phyloP scores from a whole-genome alignment of 805 yeast genomes.

The Kuraishia borneana region DNA sequence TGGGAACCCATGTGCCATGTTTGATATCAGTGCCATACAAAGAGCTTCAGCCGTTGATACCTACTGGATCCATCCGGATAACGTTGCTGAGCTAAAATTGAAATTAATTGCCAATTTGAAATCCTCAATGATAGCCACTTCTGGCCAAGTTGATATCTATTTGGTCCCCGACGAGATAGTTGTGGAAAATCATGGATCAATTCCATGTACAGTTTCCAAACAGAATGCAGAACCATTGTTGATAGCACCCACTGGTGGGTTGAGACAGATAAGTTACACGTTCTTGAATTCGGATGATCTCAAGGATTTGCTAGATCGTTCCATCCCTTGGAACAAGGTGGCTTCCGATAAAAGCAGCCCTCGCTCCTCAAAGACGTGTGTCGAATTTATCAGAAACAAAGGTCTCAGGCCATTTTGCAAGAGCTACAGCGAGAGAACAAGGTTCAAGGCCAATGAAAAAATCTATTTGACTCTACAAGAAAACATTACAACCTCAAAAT shows the following conservation, averaged over 20 bases:
- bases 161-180: slow-evolving; percentile 11
- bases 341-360: background rate
- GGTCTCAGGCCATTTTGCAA: background rate
- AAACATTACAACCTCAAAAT: slow-evolving; percentile 7
- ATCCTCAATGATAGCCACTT: background rate
- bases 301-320: too few species aligned
- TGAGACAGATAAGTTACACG: slow-evolving; percentile 25
- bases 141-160: slow-evolving; percentile 10
- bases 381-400: background rate
- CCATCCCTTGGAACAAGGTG: too few species aligned
- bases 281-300: background rate
- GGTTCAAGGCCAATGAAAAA: background rate
- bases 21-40: slow-evolving; percentile 23
- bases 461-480: slow-evolving; percentile 18
- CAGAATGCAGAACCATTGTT: slow-evolving; percentile 13
- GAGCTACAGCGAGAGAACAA: background rate
- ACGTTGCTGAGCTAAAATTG: slow-evolving; percentile 41
- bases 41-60: slow-evolving; percentile 23
- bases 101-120: slow-evolving; percentile 31
- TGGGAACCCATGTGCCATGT: slow-evolving; percentile 5
- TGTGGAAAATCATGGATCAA: background rate
- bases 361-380: background rate
- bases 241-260: slow-evolving; percentile 29
- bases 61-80: slow-evolving; percentile 53
- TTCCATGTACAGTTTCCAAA: background rate